phyloP scores from a whole-genome alignment of 257 asterid genomes.

The Nicotiana tabacum region DNA sequence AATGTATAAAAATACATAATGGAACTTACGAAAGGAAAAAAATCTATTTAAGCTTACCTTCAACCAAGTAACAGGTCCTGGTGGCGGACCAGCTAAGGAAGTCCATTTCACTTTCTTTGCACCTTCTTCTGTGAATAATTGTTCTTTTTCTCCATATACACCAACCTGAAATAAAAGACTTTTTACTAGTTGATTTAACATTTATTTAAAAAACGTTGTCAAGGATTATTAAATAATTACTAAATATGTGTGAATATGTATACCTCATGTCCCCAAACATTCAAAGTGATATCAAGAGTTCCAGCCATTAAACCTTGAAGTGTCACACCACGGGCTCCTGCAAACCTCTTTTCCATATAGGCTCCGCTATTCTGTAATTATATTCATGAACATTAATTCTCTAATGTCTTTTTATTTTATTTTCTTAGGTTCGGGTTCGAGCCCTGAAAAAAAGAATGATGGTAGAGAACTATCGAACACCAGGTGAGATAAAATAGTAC shows the following conservation, averaged over 20 bases:
- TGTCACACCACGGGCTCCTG: slow-evolving; percentile 69
- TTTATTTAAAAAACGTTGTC: neutral
- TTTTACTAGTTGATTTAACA: neutral
- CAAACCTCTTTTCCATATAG: slow-evolving; percentile 88
- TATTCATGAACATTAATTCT: neutral
- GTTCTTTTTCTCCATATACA: slow-evolving; percentile 47
- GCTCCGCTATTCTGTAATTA: slow-evolving; percentile 85
- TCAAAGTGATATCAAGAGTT: slow-evolving; percentile 65
- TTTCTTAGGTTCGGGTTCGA: no score
- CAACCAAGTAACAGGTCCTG: slow-evolving; percentile 82
- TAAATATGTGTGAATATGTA: neutral
- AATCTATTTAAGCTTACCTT: slow-evolving; percentile 43
- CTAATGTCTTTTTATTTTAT: neutral
- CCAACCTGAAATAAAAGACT: slow-evolving; percentile 45
- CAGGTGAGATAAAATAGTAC: slow-evolving; percentile 21
- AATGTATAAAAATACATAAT: no score
- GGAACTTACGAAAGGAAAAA: neutral
- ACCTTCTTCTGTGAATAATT: slow-evolving; percentile 59
- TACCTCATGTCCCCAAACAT: slow-evolving; percentile 75
- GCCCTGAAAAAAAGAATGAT: no score
- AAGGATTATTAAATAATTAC: no score
- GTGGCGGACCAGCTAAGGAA: slow-evolving; percentile 13
- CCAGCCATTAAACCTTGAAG: slow-evolving; percentile 87
- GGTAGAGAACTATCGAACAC: no score
- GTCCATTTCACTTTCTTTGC: slow-evolving; percentile 52